Conservation (phyloP, 2,329 filamentous ascomycete species). For the Chrysoporthe deuterocubensis region DNA sequence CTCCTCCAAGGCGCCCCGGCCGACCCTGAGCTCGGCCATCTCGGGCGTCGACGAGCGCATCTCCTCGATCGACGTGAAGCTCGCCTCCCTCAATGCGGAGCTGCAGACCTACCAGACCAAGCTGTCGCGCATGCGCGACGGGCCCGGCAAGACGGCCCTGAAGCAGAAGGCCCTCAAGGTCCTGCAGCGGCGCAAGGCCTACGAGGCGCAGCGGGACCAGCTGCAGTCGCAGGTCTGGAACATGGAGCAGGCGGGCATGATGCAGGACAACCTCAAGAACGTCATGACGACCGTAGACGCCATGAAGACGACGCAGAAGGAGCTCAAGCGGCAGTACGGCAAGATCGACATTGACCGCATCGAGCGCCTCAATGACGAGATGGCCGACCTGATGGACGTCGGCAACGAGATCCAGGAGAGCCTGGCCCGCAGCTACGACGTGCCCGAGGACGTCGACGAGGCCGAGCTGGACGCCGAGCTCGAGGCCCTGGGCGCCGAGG, state of each 20-base stretch:
- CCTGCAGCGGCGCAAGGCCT: constrained; percentile 89
- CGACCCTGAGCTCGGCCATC: constrained; percentile 83
- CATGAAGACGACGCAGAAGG: constrained; percentile 95
- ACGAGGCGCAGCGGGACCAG: constrained; percentile 92
- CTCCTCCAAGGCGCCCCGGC: constrained; percentile 85
- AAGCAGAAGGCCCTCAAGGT: constrained; percentile 95
- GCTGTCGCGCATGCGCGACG: constrained; percentile 90
- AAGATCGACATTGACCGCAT: constrained; percentile 98
- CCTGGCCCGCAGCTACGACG: constrained; percentile 86
- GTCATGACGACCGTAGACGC: constrained; percentile 98
- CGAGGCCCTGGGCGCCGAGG: constrained; percentile 90
- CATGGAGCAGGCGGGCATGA: constrained; percentile 97
- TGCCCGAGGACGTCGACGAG: constrained; percentile 97
- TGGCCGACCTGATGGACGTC: constrained; percentile 96
- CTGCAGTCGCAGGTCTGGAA: constrained; percentile 96
- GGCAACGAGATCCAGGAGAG: constrained; percentile 98
- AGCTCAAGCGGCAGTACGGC: constrained; percentile 89
- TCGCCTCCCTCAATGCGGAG: constrained; percentile 89
- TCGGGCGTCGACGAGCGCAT: constrained; percentile 83
- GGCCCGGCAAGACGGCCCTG: constrained; percentile 88
- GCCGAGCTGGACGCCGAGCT: constrained; percentile 94
- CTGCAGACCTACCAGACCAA: constrained; percentile 86
- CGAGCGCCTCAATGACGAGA: constrained; percentile 96
- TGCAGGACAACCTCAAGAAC: constrained; percentile 98
- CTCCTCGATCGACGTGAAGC: constrained; percentile 89